Base-by-base conservation (phyloP, 148 eudicot genomes). In the Cornus suecica region DNA sequence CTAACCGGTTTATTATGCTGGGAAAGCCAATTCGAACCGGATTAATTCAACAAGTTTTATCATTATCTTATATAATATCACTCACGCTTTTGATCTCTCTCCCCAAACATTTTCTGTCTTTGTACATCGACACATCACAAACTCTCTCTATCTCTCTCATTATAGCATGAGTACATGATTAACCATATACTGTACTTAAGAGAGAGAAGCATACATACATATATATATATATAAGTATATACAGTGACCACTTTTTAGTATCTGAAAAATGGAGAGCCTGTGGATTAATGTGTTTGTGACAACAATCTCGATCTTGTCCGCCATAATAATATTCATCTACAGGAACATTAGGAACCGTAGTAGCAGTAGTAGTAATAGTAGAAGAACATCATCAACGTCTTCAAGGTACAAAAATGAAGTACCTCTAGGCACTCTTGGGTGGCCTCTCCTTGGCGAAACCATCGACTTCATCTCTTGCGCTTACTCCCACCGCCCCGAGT, bases 391-490 rank as follows among this genome's bases (percentile, higher is more conserved):
- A 37, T 37, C 42, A 37, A 6, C 42, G 28, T 52, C 74, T 28
- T 69, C 65, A 4, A 63, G 60, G 16, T 54, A 72, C 54, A 70
- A 65, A 42, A 79, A 45, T 51, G 15, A 48, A 26, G 78, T 83
- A 31, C 97, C 95, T 24, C 56, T 65, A 52, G 98, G 98, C 28
- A 77, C 83, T 70, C 80, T 89, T 56, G 98, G 98, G 48, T 89
- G 93, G 96, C 98, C 98, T 66, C 67, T 94, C 28, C 34, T 94
- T 5, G 98, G 98, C n/a, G 98, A 94, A 85, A 90, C 98, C 62
- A 61, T 94, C 77, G 90, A 92, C 71, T 94, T 94, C 82, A 84
- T 94, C 77, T 90, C 97, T 69, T 90, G 88, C 72, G 97, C 92
- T 14, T 92, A 88, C 78, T 92, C 98, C 2, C 87, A 87, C 77